Conservation (phyloP, 495 filamentous ascomycete species). For the Polyplosphaeria fusca region DNA sequence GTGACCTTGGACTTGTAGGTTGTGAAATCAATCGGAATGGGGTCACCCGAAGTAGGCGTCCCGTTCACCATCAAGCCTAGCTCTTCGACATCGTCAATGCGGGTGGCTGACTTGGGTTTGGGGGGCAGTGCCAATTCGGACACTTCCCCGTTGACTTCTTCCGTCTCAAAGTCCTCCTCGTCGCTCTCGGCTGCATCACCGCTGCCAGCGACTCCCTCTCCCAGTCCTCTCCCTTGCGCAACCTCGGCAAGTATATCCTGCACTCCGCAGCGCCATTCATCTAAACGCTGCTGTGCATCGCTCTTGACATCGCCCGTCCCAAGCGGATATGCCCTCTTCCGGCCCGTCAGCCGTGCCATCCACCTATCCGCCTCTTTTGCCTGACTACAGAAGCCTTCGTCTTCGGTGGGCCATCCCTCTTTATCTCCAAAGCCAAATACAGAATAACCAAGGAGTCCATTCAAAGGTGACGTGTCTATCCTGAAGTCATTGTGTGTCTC, state of each 20-base stretch:
- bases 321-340: constrained; percentile 76
- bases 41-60: constrained; percentile 38
- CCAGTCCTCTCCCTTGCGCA: constrained; percentile 58
- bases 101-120: constrained; percentile 46
- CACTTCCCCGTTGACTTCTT: constrained; percentile 53
- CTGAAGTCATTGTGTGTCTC: constrained; percentile 96
- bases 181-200: constrained; percentile 82
- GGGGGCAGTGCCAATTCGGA: constrained; percentile 41
- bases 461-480: constrained; percentile 83
- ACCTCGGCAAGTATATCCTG: constrained; percentile 66
- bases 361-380: constrained; percentile 86
- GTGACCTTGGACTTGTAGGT: constrained; percentile 50
- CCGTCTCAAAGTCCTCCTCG: constrained; percentile 61
- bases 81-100: constrained; percentile 79
- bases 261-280: constrained; percentile 77
- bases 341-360: constrained; percentile 86
- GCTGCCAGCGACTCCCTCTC: constrained; percentile 76
- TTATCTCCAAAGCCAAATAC: constrained; percentile 93
- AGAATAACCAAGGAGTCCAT: constrained; percentile 73
- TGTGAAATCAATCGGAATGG: constrained; percentile 85
- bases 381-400: constrained; percentile 88
- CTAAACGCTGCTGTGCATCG: constrained; percentile 59
- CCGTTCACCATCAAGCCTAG: constrained; percentile 61
- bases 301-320: constrained; percentile 83
- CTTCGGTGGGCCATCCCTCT: constrained; percentile 85